These are phyloP conservation scores for Setaria viridis DNA, from an alignment of 202 grass and related monocot species.

Conservation along the genomic window DNA sequence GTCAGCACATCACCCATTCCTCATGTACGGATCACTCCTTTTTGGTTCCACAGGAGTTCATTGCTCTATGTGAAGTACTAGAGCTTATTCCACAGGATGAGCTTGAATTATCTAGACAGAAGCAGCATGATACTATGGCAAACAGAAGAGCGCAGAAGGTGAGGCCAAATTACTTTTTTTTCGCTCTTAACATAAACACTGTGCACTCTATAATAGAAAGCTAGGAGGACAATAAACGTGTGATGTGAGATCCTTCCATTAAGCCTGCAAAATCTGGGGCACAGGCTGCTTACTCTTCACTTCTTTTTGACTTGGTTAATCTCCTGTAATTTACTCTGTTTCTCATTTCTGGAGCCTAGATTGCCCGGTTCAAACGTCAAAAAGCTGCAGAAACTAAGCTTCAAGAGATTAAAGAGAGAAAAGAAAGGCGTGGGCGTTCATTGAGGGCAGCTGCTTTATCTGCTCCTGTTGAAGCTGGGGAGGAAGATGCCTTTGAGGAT, in stretches of 20 bases:
- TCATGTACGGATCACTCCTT: neutral
- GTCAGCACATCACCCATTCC: neutral
- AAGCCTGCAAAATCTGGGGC: neutral
- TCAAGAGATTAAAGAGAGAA: constrained; percentile 83
- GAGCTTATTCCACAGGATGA: constrained; percentile 85
- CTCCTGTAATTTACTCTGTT: neutral
- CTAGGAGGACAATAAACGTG: neutral
- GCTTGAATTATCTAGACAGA: constrained; percentile 57
- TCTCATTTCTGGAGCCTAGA: constrained; percentile 43
- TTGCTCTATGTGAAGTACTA: constrained; percentile 83
- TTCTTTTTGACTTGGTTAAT: neutral
- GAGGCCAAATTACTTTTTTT: neutral
- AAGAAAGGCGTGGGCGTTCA: constrained; percentile 75
- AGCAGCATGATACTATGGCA: constrained; percentile 57
- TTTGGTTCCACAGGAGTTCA: constrained; percentile 70
- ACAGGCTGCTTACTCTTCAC: neutral
- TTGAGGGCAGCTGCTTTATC: constrained; percentile 78
- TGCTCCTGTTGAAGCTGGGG: constrained; percentile 69
- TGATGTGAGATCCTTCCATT: neutral
- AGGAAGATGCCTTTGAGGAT: constrained; percentile 84
- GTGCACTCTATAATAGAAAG: neutral
- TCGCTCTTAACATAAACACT: neutral
- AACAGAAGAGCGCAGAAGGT: constrained; percentile 86
- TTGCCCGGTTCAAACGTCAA: constrained; percentile 76
- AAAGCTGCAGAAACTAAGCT: constrained; percentile 86